Conservation (phyloP, 2,329 filamentous ascomycete species). For the Ophiostoma ips region DNA sequence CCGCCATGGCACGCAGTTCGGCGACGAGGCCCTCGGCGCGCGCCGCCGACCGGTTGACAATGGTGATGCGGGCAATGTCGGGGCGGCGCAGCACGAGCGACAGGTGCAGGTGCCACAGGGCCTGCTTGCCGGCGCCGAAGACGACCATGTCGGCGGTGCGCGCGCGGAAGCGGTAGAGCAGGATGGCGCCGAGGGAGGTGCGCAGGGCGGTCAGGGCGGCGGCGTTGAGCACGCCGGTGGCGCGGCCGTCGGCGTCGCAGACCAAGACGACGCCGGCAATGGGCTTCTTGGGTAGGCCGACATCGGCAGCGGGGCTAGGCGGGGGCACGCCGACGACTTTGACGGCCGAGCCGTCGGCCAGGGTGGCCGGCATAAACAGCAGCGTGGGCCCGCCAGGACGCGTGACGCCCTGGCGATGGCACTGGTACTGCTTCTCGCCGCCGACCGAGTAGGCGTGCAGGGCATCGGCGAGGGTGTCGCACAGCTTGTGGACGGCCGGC, state of each 20-base stretch:
- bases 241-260: conserved; percentile 40
- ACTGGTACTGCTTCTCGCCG: conserved; percentile 46
- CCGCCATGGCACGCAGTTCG: neutral
- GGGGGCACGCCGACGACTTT: conserved; percentile 40
- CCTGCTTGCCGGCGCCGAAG: conserved; percentile 58
- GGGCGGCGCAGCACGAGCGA: conserved; percentile 37
- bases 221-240: conserved; percentile 50
- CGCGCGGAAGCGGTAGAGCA: conserved; percentile 38
- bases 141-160: conserved; percentile 39
- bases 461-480: conserved; percentile 42
- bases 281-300: conserved; percentile 23
- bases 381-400: conserved; percentile 47
- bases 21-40: conserved; percentile 26
- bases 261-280: conserved; percentile 40
- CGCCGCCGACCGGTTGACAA: conserved; percentile 21
- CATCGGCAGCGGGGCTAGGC: conserved; percentile 1
- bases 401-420: conserved; percentile 44
- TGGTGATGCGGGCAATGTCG: conserved; percentile 18
- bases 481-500: conserved; percentile 43
- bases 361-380: conserved; percentile 53
- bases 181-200: conserved; percentile 48
- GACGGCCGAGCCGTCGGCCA: conserved; percentile 44
- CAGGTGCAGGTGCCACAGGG: conserved; percentile 57
- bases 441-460: conserved; percentile 52
- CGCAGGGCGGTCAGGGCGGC: conserved; percentile 57